phyloP scores from a whole-genome alignment of 495 filamentous ascomycete species.

The Trichoderma gamsii region DNA sequence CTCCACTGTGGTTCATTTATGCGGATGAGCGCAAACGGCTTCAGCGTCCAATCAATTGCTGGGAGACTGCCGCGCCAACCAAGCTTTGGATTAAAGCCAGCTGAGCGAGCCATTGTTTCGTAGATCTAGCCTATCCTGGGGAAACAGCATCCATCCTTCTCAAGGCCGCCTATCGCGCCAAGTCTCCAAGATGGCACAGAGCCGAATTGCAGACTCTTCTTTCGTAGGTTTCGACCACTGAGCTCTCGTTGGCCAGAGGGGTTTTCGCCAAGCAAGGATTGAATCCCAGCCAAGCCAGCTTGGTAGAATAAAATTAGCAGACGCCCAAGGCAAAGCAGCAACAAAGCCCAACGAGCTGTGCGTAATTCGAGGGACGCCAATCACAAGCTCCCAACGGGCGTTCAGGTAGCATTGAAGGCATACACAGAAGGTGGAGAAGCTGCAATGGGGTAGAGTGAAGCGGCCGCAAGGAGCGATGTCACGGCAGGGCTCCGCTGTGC shows the following conservation, averaged over 20 bases:
- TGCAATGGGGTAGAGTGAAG: not conserved
- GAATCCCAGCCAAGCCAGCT: not conserved
- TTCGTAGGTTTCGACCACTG: not conserved
- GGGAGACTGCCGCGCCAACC: not conserved
- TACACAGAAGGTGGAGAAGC: not conserved
- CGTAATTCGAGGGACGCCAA: too few species aligned
- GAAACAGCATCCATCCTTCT: not conserved
- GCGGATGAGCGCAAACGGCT: not conserved
- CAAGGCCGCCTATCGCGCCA: too few species aligned
- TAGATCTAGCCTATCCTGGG: not conserved
- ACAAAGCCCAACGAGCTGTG: too few species aligned
- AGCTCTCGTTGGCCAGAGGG: too few species aligned
- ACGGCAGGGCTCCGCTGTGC: not conserved
- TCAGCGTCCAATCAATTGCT: not conserved
- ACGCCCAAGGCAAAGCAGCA: not conserved
- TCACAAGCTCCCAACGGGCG: not conserved
- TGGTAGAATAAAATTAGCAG: not conserved
- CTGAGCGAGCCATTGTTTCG: not conserved
- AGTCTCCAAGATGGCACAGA: not conserved
- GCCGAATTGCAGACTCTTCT: not conserved
- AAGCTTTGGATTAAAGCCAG: not conserved
- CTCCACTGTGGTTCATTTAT: not conserved
- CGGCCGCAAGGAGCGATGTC: not conserved
- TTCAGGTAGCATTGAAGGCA: not conserved
- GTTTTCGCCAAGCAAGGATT: too few species aligned